A percentile compares a stretch with the other conserved stretches of the same genome.
Evolutionary conservation across 176 grass and related monocot genomes (phyloP).

Genomic region (Poa pratensis): DNA sequence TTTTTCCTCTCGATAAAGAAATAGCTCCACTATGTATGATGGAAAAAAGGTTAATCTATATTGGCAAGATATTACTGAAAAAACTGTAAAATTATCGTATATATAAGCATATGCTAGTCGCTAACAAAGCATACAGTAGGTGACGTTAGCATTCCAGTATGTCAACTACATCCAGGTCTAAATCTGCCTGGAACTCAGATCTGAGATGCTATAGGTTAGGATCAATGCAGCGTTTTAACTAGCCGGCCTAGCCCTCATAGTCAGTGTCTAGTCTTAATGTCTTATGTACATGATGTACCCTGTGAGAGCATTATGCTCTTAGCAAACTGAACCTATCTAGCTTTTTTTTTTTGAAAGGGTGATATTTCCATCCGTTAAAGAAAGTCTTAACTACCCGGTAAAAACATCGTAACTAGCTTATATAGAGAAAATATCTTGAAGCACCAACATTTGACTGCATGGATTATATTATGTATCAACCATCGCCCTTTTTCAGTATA

Average conservation of each 20-base stretch:
- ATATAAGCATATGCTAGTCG: neutral
- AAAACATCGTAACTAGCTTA: neutral
- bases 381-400: no score
- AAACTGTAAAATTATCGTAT: constrained; percentile 5
- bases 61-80: neutral
- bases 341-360: no score
- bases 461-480: neutral
- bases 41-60: neutral
- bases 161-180: neutral
- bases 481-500: neutral
- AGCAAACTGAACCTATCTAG: neutral
- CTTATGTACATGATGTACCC: no score
- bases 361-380: no score
- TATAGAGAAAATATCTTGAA: constrained; percentile 16
- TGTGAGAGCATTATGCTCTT: no score
- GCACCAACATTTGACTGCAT: neutral
- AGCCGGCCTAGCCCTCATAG: neutral
- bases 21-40: neutral
- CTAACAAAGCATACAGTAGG: neutral
- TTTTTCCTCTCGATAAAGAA: neutral
- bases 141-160: neutral
- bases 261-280: no score
- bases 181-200: neutral
- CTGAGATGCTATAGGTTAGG: neutral
- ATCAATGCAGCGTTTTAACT: neutral